phyloP scores from a whole-genome alignment of 2,329 filamentous ascomycete species.

The Trichoderma gracile region DNA sequence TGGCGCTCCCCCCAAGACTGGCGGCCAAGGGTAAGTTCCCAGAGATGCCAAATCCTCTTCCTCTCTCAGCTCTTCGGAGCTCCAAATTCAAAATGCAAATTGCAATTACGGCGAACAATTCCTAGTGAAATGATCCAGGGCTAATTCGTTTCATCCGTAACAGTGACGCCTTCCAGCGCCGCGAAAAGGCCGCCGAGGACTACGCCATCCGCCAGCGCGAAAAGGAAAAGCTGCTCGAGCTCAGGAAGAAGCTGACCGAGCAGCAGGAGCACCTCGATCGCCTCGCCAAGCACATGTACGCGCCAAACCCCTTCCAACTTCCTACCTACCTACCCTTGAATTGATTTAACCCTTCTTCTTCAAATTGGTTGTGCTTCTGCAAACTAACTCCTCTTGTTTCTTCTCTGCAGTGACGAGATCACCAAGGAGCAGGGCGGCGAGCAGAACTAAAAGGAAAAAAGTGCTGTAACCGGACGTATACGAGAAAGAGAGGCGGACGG shows the following conservation, averaged over 20 bases:
- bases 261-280: constrained; percentile 83
- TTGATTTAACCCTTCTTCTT: background rate
- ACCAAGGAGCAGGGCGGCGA: constrained; percentile 72
- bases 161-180: constrained; percentile 90
- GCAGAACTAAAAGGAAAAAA: constrained; percentile 55
- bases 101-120: background rate
- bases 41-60: background rate
- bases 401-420: constrained; percentile 65
- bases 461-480: background rate
- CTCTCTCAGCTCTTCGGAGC: background rate
- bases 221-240: constrained; percentile 80
- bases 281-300: constrained; percentile 80
- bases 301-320: background rate
- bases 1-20: constrained; percentile 58
- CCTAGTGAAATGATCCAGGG: background rate
- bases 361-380: background rate
- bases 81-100: background rate
- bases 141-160: constrained; percentile 22
- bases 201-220: constrained; percentile 84
- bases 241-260: constrained; percentile 71
- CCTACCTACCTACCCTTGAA: background rate
- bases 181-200: constrained; percentile 85
- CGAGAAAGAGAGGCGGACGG: background rate
- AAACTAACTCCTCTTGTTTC: constrained; percentile 23
- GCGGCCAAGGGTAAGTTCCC: constrained; percentile 55